phyloP scores from a whole-genome alignment of 2,329 filamentous ascomycete genomes.

The Chrysoporthe cubensis region DNA sequence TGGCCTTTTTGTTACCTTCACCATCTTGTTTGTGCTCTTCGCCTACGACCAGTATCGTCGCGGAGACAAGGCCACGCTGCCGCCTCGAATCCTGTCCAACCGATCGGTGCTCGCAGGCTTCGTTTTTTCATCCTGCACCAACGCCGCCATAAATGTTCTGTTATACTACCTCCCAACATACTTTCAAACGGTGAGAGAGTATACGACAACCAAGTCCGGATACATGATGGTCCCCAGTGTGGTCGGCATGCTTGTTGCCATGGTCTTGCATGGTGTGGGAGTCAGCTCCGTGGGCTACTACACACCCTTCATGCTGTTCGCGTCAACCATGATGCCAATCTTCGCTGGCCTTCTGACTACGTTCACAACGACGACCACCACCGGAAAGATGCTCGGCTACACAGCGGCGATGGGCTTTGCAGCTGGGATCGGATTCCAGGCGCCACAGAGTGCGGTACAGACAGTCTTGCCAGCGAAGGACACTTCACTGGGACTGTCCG shows the following conservation, averaged over 20 bases:
- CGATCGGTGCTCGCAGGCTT: conserved; percentile 37
- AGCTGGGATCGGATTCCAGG: conserved; percentile 22
- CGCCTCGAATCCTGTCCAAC: conserved; percentile 31
- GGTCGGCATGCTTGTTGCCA: conserved; percentile 40
- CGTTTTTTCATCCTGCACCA: conserved; percentile 38
- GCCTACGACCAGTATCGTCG: conserved; percentile 39
- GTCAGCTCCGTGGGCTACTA: conserved; percentile 38
- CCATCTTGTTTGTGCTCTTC: conserved; percentile 34
- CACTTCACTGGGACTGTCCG: not conserved
- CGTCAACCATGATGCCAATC: conserved; percentile 23
- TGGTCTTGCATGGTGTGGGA: conserved; percentile 39
- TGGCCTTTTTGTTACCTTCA: conserved; percentile 36
- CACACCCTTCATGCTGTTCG: conserved; percentile 23
- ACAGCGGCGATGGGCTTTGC: conserved; percentile 17
- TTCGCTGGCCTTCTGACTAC: conserved; percentile 24
- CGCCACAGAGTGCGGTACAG: conserved; percentile 30
- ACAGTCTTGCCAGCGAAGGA: conserved; percentile 3
- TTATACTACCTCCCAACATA: conserved; percentile 45
- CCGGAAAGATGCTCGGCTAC: conserved; percentile 24
- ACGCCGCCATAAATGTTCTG: conserved; percentile 21
- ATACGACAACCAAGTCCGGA: conserved; percentile 38
- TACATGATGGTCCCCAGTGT: conserved; percentile 43
- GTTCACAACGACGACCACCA: conserved; percentile 10
- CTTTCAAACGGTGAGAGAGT: conserved; percentile 44
- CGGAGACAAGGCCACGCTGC: conserved; percentile 39